Conservation (phyloP, 2,329 filamentous ascomycete species). For the Pyrenophora graminea region DNA sequence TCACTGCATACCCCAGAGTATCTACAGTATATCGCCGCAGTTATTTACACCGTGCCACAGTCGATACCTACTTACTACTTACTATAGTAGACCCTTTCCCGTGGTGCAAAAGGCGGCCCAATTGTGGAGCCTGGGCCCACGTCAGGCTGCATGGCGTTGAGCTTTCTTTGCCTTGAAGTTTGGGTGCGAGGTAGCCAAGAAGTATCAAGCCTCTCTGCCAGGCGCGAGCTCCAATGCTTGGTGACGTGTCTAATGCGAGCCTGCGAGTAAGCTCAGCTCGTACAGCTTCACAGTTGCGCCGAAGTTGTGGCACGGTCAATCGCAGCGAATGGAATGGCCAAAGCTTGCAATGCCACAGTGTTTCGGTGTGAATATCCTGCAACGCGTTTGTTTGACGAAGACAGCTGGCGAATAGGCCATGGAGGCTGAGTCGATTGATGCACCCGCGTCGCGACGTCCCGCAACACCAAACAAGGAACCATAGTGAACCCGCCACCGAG, state of each 20-base stretch:
- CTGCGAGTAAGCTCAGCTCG: conserved; percentile 7
- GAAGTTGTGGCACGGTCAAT: background rate
- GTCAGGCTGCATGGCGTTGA: conserved; percentile 24
- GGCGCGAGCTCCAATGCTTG: conserved; percentile 23
- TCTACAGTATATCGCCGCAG: background rate
- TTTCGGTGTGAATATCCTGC: conserved; percentile 12
- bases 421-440: conserved; percentile 9
- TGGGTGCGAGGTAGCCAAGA: conserved; percentile 21
- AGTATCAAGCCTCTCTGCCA: conserved; percentile 28
- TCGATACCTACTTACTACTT: background rate
- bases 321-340: background rate
- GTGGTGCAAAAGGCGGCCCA: background rate
- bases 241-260: conserved; percentile 26
- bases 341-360: background rate
- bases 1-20: too few relatives aligned
- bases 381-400: conserved; percentile 1
- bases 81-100: background rate
- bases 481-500: conserved; percentile 8
- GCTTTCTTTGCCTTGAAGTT: conserved; percentile 13
- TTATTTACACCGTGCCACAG: background rate
- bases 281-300: background rate
- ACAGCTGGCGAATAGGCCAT: conserved; percentile 10
- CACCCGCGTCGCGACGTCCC: conserved; percentile 5
- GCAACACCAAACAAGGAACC: conserved; percentile 29
- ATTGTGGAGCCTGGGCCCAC: conserved; percentile 16